Conservation (phyloP, 495 filamentous ascomycete species). For the Aspergillus steynii region DNA sequence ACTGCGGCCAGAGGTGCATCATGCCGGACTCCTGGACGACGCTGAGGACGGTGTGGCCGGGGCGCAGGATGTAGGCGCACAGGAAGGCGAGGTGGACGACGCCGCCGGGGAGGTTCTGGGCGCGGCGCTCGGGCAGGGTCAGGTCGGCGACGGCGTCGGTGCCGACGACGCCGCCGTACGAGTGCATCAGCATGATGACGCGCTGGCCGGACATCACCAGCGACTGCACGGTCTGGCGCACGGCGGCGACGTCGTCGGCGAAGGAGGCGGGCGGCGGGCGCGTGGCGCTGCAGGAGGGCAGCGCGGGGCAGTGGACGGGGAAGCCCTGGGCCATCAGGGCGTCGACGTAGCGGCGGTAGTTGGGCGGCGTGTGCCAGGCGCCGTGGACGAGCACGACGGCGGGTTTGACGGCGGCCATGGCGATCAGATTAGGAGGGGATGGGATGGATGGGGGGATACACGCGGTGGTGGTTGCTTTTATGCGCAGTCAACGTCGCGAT, state of each 20-base stretch:
- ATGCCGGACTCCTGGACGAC: conserved; percentile 24
- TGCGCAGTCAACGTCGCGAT: too few relatives aligned
- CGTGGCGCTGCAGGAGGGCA: conserved; percentile 32
- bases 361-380: conserved; percentile 43
- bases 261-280: not conserved
- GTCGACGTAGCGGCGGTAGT: conserved; percentile 34
- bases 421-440: too few relatives aligned
- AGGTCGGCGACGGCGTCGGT: conserved; percentile 34
- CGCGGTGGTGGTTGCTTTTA: too few relatives aligned
- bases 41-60: conserved; percentile 19
- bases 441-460: too few relatives aligned
- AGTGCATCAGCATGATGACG: conserved; percentile 40
- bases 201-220: conserved; percentile 28
- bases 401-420: conserved; percentile 16
- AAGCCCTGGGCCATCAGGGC: conserved; percentile 31
- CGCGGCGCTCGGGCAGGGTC: conserved; percentile 19
- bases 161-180: conserved; percentile 42
- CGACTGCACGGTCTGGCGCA: conserved; percentile 23
- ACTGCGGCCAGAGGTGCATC: conserved; percentile 21
- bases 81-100: conserved; percentile 43
- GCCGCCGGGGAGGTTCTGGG: conserved; percentile 21
- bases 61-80: conserved; percentile 33
- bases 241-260: conserved; percentile 27
- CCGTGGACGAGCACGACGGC: conserved; percentile 43
- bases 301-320: conserved; percentile 35